Conservation (phyloP, 805 yeast species). For the Saccharomycodes ludwigii region DNA sequence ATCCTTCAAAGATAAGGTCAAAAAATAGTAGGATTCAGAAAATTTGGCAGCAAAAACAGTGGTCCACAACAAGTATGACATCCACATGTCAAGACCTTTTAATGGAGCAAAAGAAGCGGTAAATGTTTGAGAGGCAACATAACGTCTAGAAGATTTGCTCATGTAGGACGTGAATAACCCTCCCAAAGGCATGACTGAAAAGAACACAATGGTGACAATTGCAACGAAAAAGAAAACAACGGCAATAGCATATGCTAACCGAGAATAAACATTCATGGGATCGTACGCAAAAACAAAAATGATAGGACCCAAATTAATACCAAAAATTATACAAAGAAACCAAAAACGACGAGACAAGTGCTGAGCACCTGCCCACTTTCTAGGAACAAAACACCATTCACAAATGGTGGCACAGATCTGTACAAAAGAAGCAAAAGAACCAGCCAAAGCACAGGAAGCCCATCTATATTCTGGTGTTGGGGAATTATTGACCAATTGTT, state of each 20-base stretch:
- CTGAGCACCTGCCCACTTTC: constrained; percentile 99
- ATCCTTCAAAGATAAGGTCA: constrained; percentile 82
- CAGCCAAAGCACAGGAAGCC: constrained; percentile 91
- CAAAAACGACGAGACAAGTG: constrained; percentile 79
- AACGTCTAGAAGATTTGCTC: constrained; percentile 75
- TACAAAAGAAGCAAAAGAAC: constrained; percentile 69
- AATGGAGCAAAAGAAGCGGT: constrained; percentile 83
- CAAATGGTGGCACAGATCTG: constrained; percentile 80
- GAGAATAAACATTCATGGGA: constrained; percentile 51
- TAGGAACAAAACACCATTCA: constrained; percentile 95
- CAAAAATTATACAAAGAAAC: constrained; percentile 56
- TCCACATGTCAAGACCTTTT: constrained; percentile 85
- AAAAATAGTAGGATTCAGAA: constrained; percentile 83
- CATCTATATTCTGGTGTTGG: constrained; percentile 87
- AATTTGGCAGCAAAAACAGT: constrained; percentile 82
- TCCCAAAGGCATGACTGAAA: constrained; percentile 92
- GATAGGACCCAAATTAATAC: constrained; percentile 71
- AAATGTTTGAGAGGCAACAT: constrained; percentile 88
- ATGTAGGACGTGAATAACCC: constrained; percentile 89
- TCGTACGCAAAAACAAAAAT: constrained; percentile 78
- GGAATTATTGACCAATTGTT: constrained; percentile 68
- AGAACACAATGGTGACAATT: constrained; percentile 69
- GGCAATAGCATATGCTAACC: constrained; percentile 64
- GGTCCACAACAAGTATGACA: constrained; percentile 87
- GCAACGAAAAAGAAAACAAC: constrained; percentile 86